Percentiles rank a stretch among this genome's conserved stretches.
These are phyloP conservation scores for Batrachochytrium dendrobatidis DNA, from an alignment of 371 early-diverging fungal genomes.

Conservation along the genomic window DNA sequence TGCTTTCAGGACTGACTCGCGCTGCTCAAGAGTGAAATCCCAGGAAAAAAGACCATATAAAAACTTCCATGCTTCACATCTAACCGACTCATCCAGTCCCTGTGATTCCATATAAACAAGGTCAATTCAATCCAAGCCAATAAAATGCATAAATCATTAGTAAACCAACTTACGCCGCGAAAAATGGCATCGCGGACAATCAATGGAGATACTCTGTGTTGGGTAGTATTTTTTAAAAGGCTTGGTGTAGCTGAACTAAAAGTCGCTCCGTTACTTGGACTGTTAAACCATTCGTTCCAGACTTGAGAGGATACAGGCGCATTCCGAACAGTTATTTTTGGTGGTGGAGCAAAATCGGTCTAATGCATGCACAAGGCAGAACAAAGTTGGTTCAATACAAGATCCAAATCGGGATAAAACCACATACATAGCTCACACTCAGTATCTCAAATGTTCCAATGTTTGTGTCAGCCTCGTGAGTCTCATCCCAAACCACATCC, in stretches of 20 bases:
- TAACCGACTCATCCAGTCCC: constrained; percentile 67
- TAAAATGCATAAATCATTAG: neutral
- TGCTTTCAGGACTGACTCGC: constrained; percentile 30
- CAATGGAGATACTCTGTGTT: neutral
- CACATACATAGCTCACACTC: constrained; percentile 42
- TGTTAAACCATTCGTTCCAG: constrained; percentile 2
- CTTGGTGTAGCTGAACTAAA: neutral
- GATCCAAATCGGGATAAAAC: too few species aligned
- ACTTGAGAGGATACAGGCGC: constrained; percentile 8
- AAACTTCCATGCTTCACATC: constrained; percentile 84
- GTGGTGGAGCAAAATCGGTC: constrained; percentile 25
- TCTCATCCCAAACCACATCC: constrained; percentile 27
- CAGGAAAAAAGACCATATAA: constrained; percentile 76
- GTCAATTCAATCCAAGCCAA: neutral
- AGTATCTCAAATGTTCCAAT: constrained; percentile 59
- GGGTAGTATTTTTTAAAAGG: neutral
- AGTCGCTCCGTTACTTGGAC: neutral
- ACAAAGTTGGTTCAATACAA: neutral
- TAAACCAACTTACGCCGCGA: neutral
- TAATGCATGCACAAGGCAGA: neutral
- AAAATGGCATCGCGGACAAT: constrained; percentile 1
- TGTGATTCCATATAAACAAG: constrained; percentile 13
- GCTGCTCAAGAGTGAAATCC: constrained; percentile 67
- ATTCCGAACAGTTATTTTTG: constrained; percentile 12
- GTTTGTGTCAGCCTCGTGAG: constrained; percentile 33